Evolutionary conservation across 2,329 filamentous ascomycete species (phyloP).

Genomic region (Penicillium digitatum): DNA sequence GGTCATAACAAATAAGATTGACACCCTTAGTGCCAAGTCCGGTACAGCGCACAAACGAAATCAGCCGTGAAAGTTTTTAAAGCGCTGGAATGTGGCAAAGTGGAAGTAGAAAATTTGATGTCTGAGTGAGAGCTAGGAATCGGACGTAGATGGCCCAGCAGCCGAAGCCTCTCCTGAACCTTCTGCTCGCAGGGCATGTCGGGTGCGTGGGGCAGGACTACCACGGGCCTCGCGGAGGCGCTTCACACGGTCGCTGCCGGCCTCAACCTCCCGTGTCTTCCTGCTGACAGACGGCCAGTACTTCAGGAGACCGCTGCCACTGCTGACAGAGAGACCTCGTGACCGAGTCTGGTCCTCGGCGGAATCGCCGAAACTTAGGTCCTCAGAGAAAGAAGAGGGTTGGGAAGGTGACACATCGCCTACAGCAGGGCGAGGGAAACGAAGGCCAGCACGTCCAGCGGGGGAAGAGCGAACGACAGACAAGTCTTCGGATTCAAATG

Average conservation of each 20-base stretch:
- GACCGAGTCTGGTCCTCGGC: neutral
- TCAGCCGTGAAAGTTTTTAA: neutral
- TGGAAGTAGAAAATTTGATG: neutral
- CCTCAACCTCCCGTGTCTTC: neutral
- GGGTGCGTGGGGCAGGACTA: constrained; percentile 3
- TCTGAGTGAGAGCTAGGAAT: neutral
- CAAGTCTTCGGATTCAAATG: neutral
- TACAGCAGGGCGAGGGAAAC: neutral
- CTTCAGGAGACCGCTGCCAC: neutral
- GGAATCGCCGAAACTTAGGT: neutral
- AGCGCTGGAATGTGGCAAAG: neutral
- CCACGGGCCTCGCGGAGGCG: neutral
- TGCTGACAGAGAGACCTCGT: neutral
- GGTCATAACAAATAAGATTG: neutral
- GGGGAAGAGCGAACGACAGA: neutral
- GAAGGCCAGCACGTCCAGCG: neutral
- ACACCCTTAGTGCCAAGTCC: neutral
- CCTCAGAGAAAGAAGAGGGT: constrained; percentile 9
- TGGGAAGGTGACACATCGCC: neutral
- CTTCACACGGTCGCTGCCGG: constrained; percentile 1
- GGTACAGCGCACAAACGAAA: neutral
- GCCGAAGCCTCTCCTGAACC: neutral
- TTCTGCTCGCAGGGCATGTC: neutral
- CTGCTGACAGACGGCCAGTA: neutral
- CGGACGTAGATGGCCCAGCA: neutral